Percentiles rank a stretch among this genome's conserved stretches.
phyloP scores from a whole-genome alignment of 176 grass and related monocot species.

The Aechmea fasciata region DNA sequence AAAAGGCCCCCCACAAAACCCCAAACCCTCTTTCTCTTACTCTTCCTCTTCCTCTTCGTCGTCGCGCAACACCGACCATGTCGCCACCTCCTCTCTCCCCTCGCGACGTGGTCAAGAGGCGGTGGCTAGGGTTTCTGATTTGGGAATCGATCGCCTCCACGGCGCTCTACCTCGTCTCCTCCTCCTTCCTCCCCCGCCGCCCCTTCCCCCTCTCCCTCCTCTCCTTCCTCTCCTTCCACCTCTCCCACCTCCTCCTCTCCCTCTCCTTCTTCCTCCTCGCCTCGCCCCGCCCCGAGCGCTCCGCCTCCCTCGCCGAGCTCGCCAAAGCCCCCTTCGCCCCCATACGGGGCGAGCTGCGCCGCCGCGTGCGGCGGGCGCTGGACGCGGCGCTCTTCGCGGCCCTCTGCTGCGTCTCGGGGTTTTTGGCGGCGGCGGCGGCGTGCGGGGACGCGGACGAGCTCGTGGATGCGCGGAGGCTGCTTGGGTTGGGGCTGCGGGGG shows the following conservation, averaged over 20 bases:
- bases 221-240: conserved; percentile 30
- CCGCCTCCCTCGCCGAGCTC: conserved; percentile 24
- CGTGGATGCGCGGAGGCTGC: conserved; percentile 6
- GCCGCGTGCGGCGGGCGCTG: conserved; percentile 25
- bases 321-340: conserved; percentile 18
- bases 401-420: conserved; percentile 26
- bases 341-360: conserved; percentile 20
- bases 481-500: conserved; percentile 16
- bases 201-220: conserved; percentile 20
- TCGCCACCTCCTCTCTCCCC: conserved; percentile 14
- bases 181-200: conserved; percentile 22
- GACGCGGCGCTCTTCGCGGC: conserved; percentile 18
- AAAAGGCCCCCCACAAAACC: neutral
- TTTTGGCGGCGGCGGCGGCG: conserved; percentile 19
- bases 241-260: conserved; percentile 22
- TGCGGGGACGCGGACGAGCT: conserved; percentile 17
- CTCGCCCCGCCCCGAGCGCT: conserved; percentile 11
- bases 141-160: conserved; percentile 38
- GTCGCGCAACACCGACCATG: conserved; percentile 2
- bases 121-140: conserved; percentile 38
- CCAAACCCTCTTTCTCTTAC: conserved; percentile 6
- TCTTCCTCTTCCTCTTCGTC: neutral
- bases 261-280: neutral
- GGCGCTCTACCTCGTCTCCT: conserved; percentile 21
- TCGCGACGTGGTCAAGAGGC: conserved; percentile 28